Percentiles rank a stretch among this genome's conserved stretches.
Evolutionary conservation across 179 eudicot species (phyloP).

Genomic region (Nepenthes alata): DNA sequence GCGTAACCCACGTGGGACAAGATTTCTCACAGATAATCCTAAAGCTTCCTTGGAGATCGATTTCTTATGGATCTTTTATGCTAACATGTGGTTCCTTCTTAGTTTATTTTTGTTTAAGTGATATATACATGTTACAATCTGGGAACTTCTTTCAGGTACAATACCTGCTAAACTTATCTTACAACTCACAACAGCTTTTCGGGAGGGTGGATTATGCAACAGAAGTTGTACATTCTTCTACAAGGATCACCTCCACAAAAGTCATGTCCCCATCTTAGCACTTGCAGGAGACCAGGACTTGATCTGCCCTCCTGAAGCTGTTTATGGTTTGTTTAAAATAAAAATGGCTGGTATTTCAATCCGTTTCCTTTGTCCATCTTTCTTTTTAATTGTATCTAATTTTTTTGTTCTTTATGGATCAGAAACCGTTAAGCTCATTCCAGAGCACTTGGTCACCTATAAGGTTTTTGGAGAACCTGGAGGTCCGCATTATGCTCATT

Average conservation of each 20-base stretch:
- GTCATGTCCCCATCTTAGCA: conserved; percentile 66
- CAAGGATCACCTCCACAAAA: conserved; percentile 74
- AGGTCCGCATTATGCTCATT: conserved; percentile 98
- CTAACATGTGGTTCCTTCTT: background rate
- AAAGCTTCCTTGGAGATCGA: too few relatives aligned
- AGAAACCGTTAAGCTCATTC: conserved; percentile 80
- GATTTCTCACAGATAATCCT: too few relatives aligned
- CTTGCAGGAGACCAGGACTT: conserved; percentile 78
- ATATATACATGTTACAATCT: background rate
- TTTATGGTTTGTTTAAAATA: conserved; percentile 34
- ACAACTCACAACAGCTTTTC: conserved; percentile 72
- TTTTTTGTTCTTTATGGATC: conserved; percentile 11
- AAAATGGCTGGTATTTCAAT: background rate
- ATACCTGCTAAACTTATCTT: conserved; percentile 48
- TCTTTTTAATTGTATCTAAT: background rate
- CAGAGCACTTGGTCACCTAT: conserved; percentile 56
- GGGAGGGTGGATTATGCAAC: conserved; percentile 74
- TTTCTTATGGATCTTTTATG: background rate
- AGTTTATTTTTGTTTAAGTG: background rate
- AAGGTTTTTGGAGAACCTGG: conserved; percentile 71
- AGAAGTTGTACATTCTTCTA: conserved; percentile 68
- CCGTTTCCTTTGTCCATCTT: background rate
- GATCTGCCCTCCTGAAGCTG: conserved; percentile 94
- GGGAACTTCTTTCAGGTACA: conserved; percentile 25
- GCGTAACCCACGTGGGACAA: too few relatives aligned